Base-by-base conservation (phyloP, 2,329 filamentous ascomycete species). In the Blastomyces parvus region DNA sequence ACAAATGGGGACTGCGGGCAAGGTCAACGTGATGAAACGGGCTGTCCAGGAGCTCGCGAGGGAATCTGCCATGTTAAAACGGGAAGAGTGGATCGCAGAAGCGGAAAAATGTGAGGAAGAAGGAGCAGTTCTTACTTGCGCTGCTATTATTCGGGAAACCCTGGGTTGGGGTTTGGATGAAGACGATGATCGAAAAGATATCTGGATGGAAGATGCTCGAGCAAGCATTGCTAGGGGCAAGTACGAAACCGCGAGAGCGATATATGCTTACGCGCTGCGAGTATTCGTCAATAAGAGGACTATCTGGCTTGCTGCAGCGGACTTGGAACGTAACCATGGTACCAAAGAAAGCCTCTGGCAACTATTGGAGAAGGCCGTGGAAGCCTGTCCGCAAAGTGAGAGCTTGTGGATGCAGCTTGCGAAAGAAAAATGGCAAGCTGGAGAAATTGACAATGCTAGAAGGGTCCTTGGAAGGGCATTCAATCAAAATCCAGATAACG, bases 371-470 rank as follows among this genome's bases (percentile, higher is more conserved):
- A 95, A 96, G 74, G 91, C 92, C 0, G 91, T 97, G 40, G 93
- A 96, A 72, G 91, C 91, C 8, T 97, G 93, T 69, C 93, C 94
- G 0, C 88, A 90, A 67, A 91, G 88, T 68, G 92, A 97, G 75
- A 88, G 91, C 25, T 79, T 99, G 25, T 99, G 94, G 94, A 88
- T 99, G 83, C 89, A 95, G 81, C 87, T 97, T 61, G 94, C 93
- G 44, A 90, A 93, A 76, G 94, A 97, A 78, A 96, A 92, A 73
- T 94, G 91, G 90, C 86, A 94, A 71, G 85, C 88, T 2, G 91
- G 91, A 59, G 88, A 96, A 70, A 86, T 96, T 55, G 88, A 96
- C 72, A 90, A 90, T 66, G 92, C 94, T 14, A 85, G 94, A 63
- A 82, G 86, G 66, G 91, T 97, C 0, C 84, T 99, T 19, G 93